These are phyloP conservation scores for Chaetothyriales sp. DNA, from an alignment of 2,329 filamentous ascomycete genomes.

Conservation along the genomic window DNA sequence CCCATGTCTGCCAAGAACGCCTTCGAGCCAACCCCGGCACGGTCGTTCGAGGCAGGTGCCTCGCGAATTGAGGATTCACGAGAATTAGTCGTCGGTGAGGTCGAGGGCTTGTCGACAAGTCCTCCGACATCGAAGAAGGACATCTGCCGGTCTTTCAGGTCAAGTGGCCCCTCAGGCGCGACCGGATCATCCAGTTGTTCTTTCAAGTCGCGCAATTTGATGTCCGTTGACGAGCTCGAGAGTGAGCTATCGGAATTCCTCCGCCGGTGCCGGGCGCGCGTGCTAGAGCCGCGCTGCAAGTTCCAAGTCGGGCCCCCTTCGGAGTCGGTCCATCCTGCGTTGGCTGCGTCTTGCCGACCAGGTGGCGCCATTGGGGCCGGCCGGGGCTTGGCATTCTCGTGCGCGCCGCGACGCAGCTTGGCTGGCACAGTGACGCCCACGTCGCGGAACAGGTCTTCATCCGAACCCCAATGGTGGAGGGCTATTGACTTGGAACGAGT, in stretches of 20 bases:
- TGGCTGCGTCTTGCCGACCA: neutral
- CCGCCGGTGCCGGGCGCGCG: neutral
- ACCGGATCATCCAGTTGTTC: constrained; percentile 4
- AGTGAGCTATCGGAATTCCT: constrained; percentile 8
- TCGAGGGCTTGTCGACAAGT: constrained; percentile 41
- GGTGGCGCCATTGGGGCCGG: constrained; percentile 8
- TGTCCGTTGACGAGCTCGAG: constrained; percentile 13
- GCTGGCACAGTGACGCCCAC: constrained; percentile 56
- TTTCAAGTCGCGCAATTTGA: constrained; percentile 12
- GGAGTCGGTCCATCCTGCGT: neutral
- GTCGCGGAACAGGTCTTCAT: constrained; percentile 75
- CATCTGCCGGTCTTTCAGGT: constrained; percentile 32
- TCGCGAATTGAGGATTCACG: constrained; percentile 13
- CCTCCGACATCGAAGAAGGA: constrained; percentile 81
- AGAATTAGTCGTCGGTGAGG: constrained; percentile 22
- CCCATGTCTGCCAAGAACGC: constrained; percentile 18
- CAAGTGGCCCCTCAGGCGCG: neutral
- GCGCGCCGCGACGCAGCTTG: constrained; percentile 29
- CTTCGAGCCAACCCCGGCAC: constrained; percentile 10
- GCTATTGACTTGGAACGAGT: constrained; percentile 49
- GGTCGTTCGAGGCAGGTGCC: constrained; percentile 1
- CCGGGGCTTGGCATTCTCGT: constrained; percentile 5
- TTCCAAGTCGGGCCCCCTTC: neutral
- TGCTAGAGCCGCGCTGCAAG: neutral
- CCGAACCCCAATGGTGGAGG: constrained; percentile 66